Percentiles rank a stretch among this genome's conserved stretches.
Conservation (phyloP, 179 eudicot genomes). For the Beta macrorhiza region DNA sequence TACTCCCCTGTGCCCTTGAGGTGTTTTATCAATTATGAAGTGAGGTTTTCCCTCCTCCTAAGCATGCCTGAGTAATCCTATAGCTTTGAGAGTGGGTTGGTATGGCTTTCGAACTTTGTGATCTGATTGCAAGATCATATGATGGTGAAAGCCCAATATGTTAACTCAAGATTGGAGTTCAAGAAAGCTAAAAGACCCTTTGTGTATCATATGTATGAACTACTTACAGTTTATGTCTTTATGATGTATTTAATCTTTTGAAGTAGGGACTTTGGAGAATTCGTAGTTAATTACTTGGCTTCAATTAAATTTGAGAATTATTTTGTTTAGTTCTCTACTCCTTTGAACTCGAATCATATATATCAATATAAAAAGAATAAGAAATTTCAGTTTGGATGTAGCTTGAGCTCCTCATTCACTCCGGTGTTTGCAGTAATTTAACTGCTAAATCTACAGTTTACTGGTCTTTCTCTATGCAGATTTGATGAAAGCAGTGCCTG, state of each 20-base stretch:
- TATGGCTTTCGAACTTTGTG: not conserved
- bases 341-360: no score
- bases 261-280: not conserved
- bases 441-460: not conserved
- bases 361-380: no score
- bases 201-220: not conserved
- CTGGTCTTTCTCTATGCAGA: constrained; percentile 37
- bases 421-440: not conserved
- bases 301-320: no score
- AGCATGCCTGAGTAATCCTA: not conserved
- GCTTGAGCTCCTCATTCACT: not conserved
- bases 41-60: not conserved
- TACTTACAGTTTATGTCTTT: not conserved
- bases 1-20: not conserved
- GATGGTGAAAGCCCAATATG: not conserved
- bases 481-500: constrained; percentile 73
- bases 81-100: not conserved
- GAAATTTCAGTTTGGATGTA: not conserved
- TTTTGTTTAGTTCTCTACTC: no score
- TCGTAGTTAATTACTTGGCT: not conserved
- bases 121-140: not conserved
- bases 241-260: not conserved
- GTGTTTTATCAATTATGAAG: not conserved
- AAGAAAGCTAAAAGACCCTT: not conserved
- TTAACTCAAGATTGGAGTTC: not conserved